phyloP scores from a whole-genome alignment of 2,329 filamentous ascomycete species.

The Dactylellina haptotyla region DNA sequence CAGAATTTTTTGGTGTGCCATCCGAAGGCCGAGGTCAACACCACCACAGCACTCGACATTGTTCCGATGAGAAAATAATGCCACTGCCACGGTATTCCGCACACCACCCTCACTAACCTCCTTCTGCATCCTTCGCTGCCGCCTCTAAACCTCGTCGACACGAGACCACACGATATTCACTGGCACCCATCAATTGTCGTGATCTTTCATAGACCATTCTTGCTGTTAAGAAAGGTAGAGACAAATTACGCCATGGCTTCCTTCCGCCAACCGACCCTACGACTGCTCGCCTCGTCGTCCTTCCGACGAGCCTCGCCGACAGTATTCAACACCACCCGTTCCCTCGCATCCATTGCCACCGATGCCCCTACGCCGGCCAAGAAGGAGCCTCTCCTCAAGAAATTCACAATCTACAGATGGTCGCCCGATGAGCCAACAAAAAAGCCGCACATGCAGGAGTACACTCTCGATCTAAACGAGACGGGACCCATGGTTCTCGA shows the following conservation, averaged over 20 bases:
- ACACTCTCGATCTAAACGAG: slow-evolving; percentile 97
- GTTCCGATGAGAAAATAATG: slow-evolving; percentile 51
- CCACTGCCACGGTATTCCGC: slow-evolving; percentile 7
- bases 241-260: slow-evolving; percentile 27
- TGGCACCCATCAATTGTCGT: slow-evolving; percentile 2
- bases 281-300: slow-evolving; percentile 55
- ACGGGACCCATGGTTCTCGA: slow-evolving; percentile 98
- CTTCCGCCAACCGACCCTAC: slow-evolving; percentile 51
- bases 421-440: slow-evolving; percentile 89
- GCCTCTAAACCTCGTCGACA: slow-evolving; percentile 13
- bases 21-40: slow-evolving; percentile 54
- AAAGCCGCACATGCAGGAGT: slow-evolving; percentile 95
- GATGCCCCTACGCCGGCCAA: slow-evolving; percentile 67
- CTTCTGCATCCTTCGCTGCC: slow-evolving; percentile 9
- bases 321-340: slow-evolving; percentile 53
- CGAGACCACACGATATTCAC: slow-evolving; percentile 19
- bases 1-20: slow-evolving; percentile 53
- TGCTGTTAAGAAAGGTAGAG: too few relatives aligned
- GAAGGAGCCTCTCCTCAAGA: slow-evolving; percentile 75
- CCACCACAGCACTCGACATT: slow-evolving; percentile 48
- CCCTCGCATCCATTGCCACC: slow-evolving; percentile 67
- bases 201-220: neutral
- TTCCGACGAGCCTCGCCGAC: slow-evolving; percentile 52
- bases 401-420: slow-evolving; percentile 99
- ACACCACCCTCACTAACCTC: slow-evolving; percentile 36